Conservation (phyloP, 805 yeast species). For the Saccharomycodes ludwigii region DNA sequence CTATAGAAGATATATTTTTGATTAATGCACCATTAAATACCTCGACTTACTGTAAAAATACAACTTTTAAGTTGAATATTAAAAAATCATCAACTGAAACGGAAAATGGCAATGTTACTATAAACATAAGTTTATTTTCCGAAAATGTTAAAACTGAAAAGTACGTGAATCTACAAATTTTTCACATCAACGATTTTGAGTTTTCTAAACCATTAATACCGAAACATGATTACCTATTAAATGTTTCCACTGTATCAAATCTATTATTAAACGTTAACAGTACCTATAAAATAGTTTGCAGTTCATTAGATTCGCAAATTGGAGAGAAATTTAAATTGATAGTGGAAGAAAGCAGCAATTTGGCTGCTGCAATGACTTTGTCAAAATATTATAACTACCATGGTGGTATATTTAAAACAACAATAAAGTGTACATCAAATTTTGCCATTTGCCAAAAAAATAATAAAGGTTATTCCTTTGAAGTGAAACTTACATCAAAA, state of each 20-base stretch:
- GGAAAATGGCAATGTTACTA: slow-evolving; percentile 6
- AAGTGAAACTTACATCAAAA: background rate
- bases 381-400: background rate
- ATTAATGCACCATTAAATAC: slow-evolving; percentile 3
- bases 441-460: no score
- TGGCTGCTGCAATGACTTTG: no score
- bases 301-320: background rate
- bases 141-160: slow-evolving; percentile 4
- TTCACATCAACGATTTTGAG: slow-evolving; percentile 11
- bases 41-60: slow-evolving; percentile 12
- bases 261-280: slow-evolving; percentile 13
- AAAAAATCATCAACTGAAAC: background rate
- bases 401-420: background rate
- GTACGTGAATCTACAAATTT: slow-evolving; percentile 15
- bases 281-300: slow-evolving; percentile 13
- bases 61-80: slow-evolving; percentile 13
- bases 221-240: slow-evolving; percentile 8
- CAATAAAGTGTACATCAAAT: no score
- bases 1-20: background rate
- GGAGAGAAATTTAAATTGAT: background rate
- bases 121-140: slow-evolving; percentile 12
- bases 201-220: slow-evolving; percentile 13
- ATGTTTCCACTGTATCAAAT: slow-evolving; percentile 6
- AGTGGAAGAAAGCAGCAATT: no score
- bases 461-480: background rate